Conservation (phyloP, 2,329 filamentous ascomycete species). For the Nemania abortiva region DNA sequence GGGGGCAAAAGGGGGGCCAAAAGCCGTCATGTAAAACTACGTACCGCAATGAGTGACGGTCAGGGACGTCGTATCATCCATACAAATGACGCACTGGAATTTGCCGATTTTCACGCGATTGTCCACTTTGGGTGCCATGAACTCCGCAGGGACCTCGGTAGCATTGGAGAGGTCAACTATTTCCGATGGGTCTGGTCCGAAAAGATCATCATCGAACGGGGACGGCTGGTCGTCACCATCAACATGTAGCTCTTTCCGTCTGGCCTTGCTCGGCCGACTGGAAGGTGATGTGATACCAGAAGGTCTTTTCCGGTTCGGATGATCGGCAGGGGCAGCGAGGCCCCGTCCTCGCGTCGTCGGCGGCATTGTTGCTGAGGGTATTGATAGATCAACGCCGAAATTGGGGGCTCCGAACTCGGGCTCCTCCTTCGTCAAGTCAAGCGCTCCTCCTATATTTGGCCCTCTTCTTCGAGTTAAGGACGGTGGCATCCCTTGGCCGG, state of each 20-base stretch:
- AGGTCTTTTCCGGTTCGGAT: slow-evolving; percentile 41
- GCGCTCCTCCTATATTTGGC: slow-evolving; percentile 39
- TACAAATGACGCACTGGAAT: slow-evolving; percentile 76
- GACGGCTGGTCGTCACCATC: slow-evolving; percentile 41
- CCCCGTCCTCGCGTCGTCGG: slow-evolving; percentile 40
- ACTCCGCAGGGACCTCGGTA: slow-evolving; percentile 58
- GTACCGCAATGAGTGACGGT: slow-evolving; percentile 76
- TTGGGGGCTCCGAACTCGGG: slow-evolving; percentile 36
- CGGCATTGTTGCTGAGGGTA: slow-evolving; percentile 43
- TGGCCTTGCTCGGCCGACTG: slow-evolving; percentile 40
- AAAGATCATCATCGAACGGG: slow-evolving; percentile 45
- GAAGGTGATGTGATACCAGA: slow-evolving; percentile 40
- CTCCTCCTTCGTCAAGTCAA: slow-evolving; percentile 48
- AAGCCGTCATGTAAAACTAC: slow-evolving; percentile 45
- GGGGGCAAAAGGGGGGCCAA: neutral
- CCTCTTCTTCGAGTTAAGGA: slow-evolving; percentile 39
- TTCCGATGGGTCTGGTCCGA: slow-evolving; percentile 40
- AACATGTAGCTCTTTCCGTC: slow-evolving; percentile 49
- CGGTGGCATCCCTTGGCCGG: slow-evolving; percentile 42
- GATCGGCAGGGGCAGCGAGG: slow-evolving; percentile 27
- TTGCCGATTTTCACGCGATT: slow-evolving; percentile 65
- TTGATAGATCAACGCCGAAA: slow-evolving; percentile 41
- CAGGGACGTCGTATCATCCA: slow-evolving; percentile 69
- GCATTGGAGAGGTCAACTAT: slow-evolving; percentile 59
- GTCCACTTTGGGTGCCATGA: slow-evolving; percentile 61